Base-by-base conservation (phyloP, 2,329 filamentous ascomycete genomes). In the Verticillium tricorpus region DNA sequence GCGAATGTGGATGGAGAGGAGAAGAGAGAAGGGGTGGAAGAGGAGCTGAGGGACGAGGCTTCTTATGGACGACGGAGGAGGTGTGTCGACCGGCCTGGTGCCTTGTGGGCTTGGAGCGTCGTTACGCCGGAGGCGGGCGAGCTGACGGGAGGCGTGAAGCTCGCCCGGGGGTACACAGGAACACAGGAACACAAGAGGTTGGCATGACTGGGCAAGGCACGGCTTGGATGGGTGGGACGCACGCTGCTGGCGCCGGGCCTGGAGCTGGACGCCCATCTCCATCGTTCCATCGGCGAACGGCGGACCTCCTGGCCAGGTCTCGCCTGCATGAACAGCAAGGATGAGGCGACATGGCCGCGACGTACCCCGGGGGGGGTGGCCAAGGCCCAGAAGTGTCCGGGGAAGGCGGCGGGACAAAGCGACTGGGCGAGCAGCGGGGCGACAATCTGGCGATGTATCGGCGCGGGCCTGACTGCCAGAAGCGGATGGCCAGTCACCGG, bases 51-150 rank as follows among this genome's bases (percentile, higher is more conserved):
- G 63, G 60, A 58, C 11, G 28, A 19, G 55, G 57, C 55, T 57
- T 57, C 57, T 64, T 65, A 65, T 64, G 63, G 60, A 64, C 45
- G 45, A 52, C 11, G 45, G 45, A 52, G 45, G 19, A 25, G 45
- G 45, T 52, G 45, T 28, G 28, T 28, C 28, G 28, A 4, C 28
- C 28, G 28, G 28, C 28, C 28, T 28, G 28, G 28, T 28, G 28
- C 28, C 4, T 28, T 4, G 28, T 19, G 45, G 45, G 45, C 45
- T 52, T 52, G 45, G 45, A 22, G 45, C 45, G 19, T 22, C 9
- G 50, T 37, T 57, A 14, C 32, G 34, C 31, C 31, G 55, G 55
- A 37, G 55, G 55, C 19, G 31, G 31, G 31, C 32, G 55, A 22
- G 55, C 11, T n/a, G 31, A 35, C 31, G 28, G 31, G 55, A 39